Conservation (phyloP, 257 asterid genomes). For the Nicotiana obtusifolia region DNA sequence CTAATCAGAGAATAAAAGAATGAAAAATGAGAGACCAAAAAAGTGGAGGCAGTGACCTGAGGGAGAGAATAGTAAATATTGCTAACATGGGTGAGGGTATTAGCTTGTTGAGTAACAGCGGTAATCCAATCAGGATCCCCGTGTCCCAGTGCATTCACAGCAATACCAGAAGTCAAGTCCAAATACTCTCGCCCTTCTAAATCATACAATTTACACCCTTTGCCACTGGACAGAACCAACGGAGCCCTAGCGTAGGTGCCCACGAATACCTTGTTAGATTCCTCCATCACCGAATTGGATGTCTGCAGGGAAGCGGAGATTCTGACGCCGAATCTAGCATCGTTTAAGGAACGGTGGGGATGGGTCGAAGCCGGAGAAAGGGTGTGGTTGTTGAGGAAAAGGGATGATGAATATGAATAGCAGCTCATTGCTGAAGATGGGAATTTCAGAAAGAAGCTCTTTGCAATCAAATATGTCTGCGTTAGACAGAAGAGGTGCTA, state of each 20-base stretch:
- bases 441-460: no score
- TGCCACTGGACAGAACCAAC: constrained; percentile 64
- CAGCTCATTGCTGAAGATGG: constrained; percentile 27
- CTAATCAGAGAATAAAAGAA: neutral
- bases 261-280: constrained; percentile 61
- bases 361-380: constrained; percentile 17
- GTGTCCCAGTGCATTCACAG: constrained; percentile 93
- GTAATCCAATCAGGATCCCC: constrained; percentile 79
- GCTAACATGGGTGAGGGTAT: constrained; percentile 72
- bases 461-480: no score
- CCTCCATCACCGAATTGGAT: constrained; percentile 44
- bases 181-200: constrained; percentile 83
- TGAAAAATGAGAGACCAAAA: neutral
- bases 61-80: constrained; percentile 62
- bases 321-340: neutral
- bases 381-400: constrained; percentile 24
- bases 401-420: constrained; percentile 21
- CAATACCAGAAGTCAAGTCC: constrained; percentile 81
- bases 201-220: constrained; percentile 77
- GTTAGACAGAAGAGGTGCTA: no score
- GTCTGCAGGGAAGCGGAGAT: constrained; percentile 38
- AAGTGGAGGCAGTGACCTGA: constrained; percentile 41
- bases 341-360: constrained; percentile 22
- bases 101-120: constrained; percentile 64
- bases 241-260: constrained; percentile 83